Evolutionary conservation across 768 basidiomycete genomes (phyloP), one percentile per base, ranked within the genome.

Genomic region (Asterophora parasitica): DNA sequence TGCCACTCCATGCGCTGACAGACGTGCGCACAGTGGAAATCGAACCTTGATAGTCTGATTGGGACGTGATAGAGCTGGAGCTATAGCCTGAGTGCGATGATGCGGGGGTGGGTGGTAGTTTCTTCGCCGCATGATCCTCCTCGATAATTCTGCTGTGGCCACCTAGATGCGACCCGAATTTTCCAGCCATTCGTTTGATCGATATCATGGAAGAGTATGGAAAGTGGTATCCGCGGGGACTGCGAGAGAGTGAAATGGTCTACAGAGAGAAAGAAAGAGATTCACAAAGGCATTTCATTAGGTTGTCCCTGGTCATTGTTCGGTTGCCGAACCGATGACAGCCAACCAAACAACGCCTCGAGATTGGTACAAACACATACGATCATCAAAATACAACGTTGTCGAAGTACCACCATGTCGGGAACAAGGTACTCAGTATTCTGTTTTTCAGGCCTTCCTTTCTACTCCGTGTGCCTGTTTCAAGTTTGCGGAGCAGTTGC

Each of bases 21-120:
- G 84, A 85, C 0, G 85, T 87, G 42, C 83, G 69, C 52, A 79
- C 72, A 0, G 81, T 85, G 1, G 85, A 87, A 63, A 87, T 77
- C 4, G 83, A 88, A 12, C 74, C 81, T 44, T 82, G 72, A 54
- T 83, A 75, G 53, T 79, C 83, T 50, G 71, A 75, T 30, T 72
- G 65, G 4, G 69, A 58, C 26, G 54, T 51, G 37, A 58, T 51
- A 28, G 65, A 59, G 26, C 61, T 52, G 38, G 63, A 61, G 46
- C 58, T 60, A 51, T 66, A 62, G n/a, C n/a, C n/a, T n/a, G n/a
- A n/a, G 52, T 63, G 58, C 20, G 69, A 65, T 7, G 61, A 59
- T 19, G 66, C 66, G 11, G 65, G 58, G 16, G 59, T 61, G 12
- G 64, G 58, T 46, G 63, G 60, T 38, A 56, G 42, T 26, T 52